These are phyloP conservation scores for Chlamydomonas reinhardtii DNA, from an alignment of 163 green algal species.

Conservation along the genomic window DNA sequence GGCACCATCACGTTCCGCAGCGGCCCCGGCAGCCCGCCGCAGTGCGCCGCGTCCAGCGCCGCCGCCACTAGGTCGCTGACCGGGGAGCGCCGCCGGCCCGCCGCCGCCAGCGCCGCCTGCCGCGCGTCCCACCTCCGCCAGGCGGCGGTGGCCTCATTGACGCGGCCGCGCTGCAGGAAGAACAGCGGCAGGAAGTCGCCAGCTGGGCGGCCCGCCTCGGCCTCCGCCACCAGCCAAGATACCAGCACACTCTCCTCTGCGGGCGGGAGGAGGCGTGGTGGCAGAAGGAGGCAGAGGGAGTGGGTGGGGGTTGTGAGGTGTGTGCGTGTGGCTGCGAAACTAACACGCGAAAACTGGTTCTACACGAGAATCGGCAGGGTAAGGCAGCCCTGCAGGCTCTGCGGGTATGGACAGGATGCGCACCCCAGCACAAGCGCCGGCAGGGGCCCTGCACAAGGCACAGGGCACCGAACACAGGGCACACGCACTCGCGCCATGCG, in stretches of 20 bases:
- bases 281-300: neutral
- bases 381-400: too few species aligned
- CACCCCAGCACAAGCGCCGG: too few species aligned
- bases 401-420: too few species aligned
- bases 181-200: slow-evolving; percentile 47
- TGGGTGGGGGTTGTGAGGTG: neutral
- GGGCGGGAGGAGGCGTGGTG: neutral
- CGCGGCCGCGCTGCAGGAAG: slow-evolving; percentile 42
- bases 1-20: slow-evolving; percentile 2
- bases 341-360: too few species aligned
- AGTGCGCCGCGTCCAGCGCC: slow-evolving; percentile 19
- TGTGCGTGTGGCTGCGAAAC: too few species aligned
- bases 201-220: neutral
- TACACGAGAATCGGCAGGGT: too few species aligned
- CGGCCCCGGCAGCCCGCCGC: neutral
- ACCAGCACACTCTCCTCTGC: slow-evolving; percentile 51
- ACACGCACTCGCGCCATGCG: neutral
- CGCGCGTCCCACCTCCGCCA: slow-evolving; percentile 23
- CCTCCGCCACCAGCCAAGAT: slow-evolving; percentile 29
- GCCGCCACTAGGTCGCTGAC: slow-evolving; percentile 8
- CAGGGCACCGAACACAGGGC: too few species aligned
- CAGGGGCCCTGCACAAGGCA: too few species aligned
- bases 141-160: slow-evolving; percentile 11
- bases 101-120: slow-evolving; percentile 1
- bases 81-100: neutral